phyloP scores from a whole-genome alignment of 1,284 basidiomycete genomes.

The Cutaneotrichosporon cutaneum region DNA sequence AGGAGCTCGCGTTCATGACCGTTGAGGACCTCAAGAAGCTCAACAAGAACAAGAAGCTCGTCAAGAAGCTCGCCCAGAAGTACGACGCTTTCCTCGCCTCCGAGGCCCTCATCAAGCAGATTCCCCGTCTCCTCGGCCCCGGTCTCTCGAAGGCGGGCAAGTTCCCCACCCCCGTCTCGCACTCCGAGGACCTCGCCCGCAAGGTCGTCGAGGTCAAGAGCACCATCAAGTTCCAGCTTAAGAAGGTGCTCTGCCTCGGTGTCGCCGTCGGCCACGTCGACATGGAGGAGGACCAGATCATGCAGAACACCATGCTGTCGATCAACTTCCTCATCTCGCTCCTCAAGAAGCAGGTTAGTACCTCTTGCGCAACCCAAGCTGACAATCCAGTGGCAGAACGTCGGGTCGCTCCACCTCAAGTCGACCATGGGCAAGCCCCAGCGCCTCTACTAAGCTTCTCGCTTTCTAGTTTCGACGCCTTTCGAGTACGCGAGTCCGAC shows the following conservation, averaged over 20 bases:
- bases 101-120: conserved; percentile 98
- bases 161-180: conserved; percentile 96
- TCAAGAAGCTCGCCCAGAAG: conserved; percentile 99
- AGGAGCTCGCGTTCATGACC: conserved; percentile 72
- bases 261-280: conserved; percentile 97
- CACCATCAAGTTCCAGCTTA: conserved; percentile 99
- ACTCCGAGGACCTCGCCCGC: conserved; percentile 85
- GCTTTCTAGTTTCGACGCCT: conserved; percentile 8
- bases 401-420: conserved; percentile 99
- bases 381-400: conserved; percentile 78
- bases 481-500: conserved; percentile 2
- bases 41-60: conserved; percentile 93
- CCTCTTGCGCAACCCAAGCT: background rate
- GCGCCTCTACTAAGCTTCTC: conserved; percentile 73
- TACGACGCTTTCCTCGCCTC: conserved; percentile 99
- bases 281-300: conserved; percentile 97
- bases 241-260: conserved; percentile 99
- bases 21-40: conserved; percentile 99
- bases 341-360: conserved; percentile 80
- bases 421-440: conserved; percentile 98
- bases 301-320: conserved; percentile 95
- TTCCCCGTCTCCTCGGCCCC: conserved; percentile 97
- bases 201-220: conserved; percentile 95
- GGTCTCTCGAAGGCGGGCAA: conserved; percentile 99
- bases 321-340: conserved; percentile 99